Evolutionary conservation across 768 basidiomycete genomes (phyloP).

Genomic region (Lentinula sp.): DNA sequence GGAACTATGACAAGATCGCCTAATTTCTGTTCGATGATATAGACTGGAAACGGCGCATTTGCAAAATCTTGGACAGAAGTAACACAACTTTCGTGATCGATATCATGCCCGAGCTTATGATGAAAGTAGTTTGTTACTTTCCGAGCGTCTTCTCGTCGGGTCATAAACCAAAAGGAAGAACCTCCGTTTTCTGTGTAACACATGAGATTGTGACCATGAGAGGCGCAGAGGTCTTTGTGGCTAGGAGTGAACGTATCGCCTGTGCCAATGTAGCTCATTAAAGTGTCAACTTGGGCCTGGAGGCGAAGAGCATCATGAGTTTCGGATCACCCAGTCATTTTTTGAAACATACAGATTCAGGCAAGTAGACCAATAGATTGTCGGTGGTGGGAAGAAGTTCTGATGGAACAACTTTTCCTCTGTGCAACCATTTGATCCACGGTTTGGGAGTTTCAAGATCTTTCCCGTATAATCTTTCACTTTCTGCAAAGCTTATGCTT

Average conservation of each 20-base stretch:
- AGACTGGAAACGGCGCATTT: slow-evolving; percentile 62
- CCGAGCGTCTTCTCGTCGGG: slow-evolving; percentile 50
- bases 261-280: slow-evolving; percentile 83
- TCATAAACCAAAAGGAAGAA: slow-evolving; percentile 87
- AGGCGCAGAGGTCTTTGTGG: slow-evolving; percentile 82
- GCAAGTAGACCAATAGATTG: slow-evolving; percentile 56
- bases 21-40: slow-evolving; percentile 63
- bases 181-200: slow-evolving; percentile 69
- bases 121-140: slow-evolving; percentile 56
- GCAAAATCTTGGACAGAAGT: slow-evolving; percentile 58
- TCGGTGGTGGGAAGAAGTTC: slow-evolving; percentile 46
- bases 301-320: neutral
- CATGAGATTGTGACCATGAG: slow-evolving; percentile 85
- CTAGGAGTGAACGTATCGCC: slow-evolving; percentile 82
- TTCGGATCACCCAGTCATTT: neutral
- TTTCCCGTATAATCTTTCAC: slow-evolving; percentile 68
- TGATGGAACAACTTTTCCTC: slow-evolving; percentile 41
- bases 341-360: slow-evolving; percentile 36
- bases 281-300: slow-evolving; percentile 47
- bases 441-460: slow-evolving; percentile 61
- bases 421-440: slow-evolving; percentile 61
- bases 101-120: slow-evolving; percentile 39
- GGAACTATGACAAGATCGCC: slow-evolving; percentile 83
- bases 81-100: slow-evolving; percentile 72
- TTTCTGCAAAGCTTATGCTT: slow-evolving; percentile 31